phyloP scores from a whole-genome alignment of 306 rosid genomes.

The Sphenostylis stenocarpa region DNA sequence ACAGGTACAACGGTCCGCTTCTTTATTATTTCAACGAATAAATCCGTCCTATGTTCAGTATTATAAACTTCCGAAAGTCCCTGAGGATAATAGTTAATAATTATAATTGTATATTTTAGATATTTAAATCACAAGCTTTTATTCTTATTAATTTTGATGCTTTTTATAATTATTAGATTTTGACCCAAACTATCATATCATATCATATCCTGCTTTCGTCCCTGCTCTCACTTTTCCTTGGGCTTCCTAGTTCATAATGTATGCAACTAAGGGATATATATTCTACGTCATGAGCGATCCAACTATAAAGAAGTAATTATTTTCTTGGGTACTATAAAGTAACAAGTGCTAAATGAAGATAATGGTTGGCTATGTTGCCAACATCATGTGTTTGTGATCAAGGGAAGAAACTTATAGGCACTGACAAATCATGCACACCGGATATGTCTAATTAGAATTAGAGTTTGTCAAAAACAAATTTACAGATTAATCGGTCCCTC shows the following conservation, averaged over 20 bases:
- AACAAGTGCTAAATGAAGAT: background rate
- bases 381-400: background rate
- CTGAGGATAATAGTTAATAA: no score
- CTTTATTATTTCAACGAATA: no score
- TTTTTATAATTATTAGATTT: no score
- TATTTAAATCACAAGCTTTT: no score
- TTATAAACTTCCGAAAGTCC: no score
- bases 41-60: no score
- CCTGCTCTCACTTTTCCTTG: background rate
- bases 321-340: background rate
- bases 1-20: no score
- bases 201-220: no score
- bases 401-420: background rate
- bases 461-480: constrained; percentile 13
- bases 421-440: background rate
- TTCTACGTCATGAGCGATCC: no score
- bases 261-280: background rate
- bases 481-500: constrained; percentile 9
- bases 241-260: background rate
- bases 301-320: background rate
- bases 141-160: no score
- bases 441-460: constrained; percentile 30
- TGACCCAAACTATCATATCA: no score
- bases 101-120: no score
- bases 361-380: constrained; percentile 2